Percentiles rank a stretch among this genome's conserved stretches.
Conservation (phyloP, 1,139 yeast species). For the Taiozyma onychis region DNA sequence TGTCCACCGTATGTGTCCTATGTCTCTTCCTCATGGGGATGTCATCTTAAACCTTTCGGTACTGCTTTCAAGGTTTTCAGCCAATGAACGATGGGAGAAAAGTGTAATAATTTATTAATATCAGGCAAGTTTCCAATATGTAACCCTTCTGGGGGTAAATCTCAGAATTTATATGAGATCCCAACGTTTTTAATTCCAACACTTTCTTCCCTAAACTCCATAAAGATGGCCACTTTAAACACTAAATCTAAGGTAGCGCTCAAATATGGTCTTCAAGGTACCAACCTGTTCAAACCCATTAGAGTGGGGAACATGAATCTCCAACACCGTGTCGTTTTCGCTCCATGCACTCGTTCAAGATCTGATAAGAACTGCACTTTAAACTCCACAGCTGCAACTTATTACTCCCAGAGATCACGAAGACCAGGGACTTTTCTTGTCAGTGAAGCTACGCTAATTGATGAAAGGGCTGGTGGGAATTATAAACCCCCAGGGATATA, state of each 20-base stretch:
- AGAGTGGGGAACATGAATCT: constrained; percentile 32
- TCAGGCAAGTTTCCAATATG: background rate
- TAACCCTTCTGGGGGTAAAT: no score
- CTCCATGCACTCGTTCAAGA: constrained; percentile 47
- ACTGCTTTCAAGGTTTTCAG: no score
- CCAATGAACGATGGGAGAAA: no score
- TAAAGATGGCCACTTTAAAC: background rate
- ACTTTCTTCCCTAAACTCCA: background rate
- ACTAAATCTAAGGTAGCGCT: background rate
- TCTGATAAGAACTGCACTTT: constrained; percentile 38
- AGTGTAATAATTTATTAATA: no score
- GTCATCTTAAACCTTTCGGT: no score
- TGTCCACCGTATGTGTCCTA: constrained; percentile 34
- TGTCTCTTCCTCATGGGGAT: no score
- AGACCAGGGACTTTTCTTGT: constrained; percentile 42
- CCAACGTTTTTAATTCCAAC: background rate
- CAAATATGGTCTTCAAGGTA: constrained; percentile 16
- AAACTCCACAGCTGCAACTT: constrained; percentile 25
- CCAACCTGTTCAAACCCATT: constrained; percentile 40
- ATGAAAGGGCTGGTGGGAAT: constrained; percentile 29
- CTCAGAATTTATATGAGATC: no score
- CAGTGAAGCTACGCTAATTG: constrained; percentile 37
- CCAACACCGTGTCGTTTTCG: constrained; percentile 36
- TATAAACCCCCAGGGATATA: constrained; percentile 41
- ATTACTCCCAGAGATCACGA: constrained; percentile 47